Conservation (phyloP, 2,329 filamentous ascomycete genomes). For the Xylariaceae sp. region DNA sequence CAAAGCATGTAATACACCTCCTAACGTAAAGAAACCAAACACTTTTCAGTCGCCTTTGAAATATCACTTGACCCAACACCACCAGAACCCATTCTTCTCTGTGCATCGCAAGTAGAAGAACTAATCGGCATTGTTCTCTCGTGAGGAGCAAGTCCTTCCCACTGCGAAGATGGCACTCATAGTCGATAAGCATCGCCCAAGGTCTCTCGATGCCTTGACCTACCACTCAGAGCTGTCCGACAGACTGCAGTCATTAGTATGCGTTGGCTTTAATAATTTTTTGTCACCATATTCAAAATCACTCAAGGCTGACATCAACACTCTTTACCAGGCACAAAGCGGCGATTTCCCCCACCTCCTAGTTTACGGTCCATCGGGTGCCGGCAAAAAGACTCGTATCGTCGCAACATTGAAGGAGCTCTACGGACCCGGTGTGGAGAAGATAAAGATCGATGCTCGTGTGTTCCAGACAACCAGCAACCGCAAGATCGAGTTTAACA, state of each 20-base stretch:
- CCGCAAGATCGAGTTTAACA: conserved; percentile 98
- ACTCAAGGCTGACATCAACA: conserved; percentile 5
- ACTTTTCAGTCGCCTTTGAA: too few species aligned
- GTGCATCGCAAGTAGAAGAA: too few species aligned
- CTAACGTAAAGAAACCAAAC: too few species aligned
- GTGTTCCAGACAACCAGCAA: conserved; percentile 95
- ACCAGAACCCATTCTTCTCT: too few species aligned
- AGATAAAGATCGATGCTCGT: conserved; percentile 98
- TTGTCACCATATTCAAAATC: neutral
- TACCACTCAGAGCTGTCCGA: conserved; percentile 89
- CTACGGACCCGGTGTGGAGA: conserved; percentile 95
- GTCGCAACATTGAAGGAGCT: conserved; percentile 93
- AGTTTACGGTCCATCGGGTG: conserved; percentile 92
- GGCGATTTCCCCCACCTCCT: conserved; percentile 97
- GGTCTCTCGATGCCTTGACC: conserved; percentile 71
- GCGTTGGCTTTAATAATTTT: conserved; percentile 19
- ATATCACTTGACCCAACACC: too few species aligned
- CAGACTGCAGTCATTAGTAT: conserved; percentile 78
- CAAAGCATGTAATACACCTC: too few species aligned
- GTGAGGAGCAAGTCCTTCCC: too few species aligned
- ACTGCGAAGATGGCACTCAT: conserved; percentile 59
- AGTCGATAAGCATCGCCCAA: conserved; percentile 68
- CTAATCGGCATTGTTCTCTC: too few species aligned
- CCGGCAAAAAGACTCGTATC: conserved; percentile 96
- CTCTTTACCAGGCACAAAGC: conserved; percentile 71